Evolutionary conservation across 176 grass and related monocot species (phyloP).

Genomic region (Lolium multiflorum): DNA sequence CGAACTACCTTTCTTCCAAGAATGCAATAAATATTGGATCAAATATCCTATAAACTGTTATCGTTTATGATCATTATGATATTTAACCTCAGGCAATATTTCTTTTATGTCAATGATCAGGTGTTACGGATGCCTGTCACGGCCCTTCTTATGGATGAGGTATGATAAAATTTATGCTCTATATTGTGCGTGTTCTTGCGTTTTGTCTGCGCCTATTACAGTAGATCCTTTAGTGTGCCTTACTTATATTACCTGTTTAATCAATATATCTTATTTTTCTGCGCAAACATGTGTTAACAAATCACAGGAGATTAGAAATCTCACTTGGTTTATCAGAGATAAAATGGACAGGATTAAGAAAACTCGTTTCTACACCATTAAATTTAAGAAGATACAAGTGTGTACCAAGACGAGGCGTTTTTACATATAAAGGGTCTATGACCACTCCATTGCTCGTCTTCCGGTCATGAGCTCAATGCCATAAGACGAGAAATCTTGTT

Average conservation of each 20-base stretch:
- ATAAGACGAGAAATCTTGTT: neutral
- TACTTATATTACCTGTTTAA: neutral
- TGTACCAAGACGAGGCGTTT: neutral
- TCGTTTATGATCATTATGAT: neutral
- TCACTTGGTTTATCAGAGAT: no score
- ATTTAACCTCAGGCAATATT: no score
- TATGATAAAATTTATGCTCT: constrained; percentile 36
- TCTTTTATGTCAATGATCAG: constrained; percentile 43
- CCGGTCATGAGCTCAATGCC: neutral
- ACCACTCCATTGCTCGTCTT: neutral
- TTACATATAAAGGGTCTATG: neutral
- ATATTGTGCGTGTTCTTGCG: neutral
- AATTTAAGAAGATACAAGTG: no score
- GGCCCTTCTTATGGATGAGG: constrained; percentile 73
- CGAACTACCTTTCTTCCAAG: neutral
- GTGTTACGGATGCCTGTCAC: constrained; percentile 77
- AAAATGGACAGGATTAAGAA: neutral
- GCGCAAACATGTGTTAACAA: neutral
- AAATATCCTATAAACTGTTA: neutral
- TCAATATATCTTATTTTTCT: neutral
- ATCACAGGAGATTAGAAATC: neutral
- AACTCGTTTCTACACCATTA: no score
- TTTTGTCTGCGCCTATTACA: neutral
- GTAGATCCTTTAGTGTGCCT: neutral
- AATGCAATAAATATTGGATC: neutral